phyloP scores from a whole-genome alignment of 1,139 yeast species.

The Zygoascus hellenicus region DNA sequence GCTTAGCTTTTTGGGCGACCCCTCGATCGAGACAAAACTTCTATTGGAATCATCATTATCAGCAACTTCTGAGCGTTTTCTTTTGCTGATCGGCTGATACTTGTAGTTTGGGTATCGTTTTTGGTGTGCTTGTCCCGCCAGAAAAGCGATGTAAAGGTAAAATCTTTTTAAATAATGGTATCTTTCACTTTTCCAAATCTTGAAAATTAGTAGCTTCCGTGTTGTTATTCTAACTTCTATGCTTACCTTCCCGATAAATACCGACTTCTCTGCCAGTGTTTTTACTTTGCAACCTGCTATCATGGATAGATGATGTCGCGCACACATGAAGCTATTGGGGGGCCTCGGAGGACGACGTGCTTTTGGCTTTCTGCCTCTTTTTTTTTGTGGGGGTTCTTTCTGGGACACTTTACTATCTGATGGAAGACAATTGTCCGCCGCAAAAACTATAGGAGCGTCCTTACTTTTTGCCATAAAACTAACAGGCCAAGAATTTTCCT shows the following conservation, averaged over 20 bases:
- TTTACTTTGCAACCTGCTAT: not conserved
- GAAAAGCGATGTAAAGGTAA: constrained; percentile 10
- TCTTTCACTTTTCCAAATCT: constrained; percentile 8
- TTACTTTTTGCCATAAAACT: not conserved
- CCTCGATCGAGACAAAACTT: too few relatives aligned
- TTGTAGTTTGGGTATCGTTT: constrained; percentile 1
- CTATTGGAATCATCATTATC: too few relatives aligned
- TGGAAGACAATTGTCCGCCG: too few relatives aligned
- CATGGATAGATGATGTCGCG: constrained; percentile 6
- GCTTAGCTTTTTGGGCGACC: too few relatives aligned
- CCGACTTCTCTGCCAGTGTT: constrained; percentile 3
- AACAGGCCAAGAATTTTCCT: too few relatives aligned
- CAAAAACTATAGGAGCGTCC: too few relatives aligned
- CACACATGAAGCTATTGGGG: constrained; percentile 11
- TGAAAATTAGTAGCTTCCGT: not conserved
- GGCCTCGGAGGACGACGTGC: constrained; percentile 8
- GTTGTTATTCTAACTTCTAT: not conserved
- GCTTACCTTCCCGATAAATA: constrained; percentile 11
- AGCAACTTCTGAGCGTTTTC: not conserved
- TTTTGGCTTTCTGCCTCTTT: not conserved
- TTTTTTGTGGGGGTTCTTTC: too few relatives aligned
- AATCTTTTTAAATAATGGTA: constrained; percentile 2
- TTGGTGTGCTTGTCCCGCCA: constrained; percentile 1
- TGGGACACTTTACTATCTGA: too few relatives aligned
- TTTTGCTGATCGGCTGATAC: not conserved